Conservation (phyloP, 768 basidiomycete genomes). For the Termitomyces bulborhizus region DNA sequence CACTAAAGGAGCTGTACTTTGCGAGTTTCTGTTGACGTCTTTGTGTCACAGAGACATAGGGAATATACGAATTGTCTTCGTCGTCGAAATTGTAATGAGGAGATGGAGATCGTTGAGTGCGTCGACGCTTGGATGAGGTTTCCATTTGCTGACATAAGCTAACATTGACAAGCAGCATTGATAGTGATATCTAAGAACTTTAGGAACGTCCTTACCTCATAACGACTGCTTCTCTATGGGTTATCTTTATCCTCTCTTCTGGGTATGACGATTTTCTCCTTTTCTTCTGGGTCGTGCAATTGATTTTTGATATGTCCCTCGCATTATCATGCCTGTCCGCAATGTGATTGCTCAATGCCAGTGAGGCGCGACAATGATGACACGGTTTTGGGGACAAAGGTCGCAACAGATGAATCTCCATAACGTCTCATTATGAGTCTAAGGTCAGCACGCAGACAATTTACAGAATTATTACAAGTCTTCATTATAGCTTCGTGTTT, state of each 20-base stretch:
- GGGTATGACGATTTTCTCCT: no score
- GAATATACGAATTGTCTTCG: conserved; percentile 63
- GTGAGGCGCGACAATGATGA: background rate
- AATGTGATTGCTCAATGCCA: background rate
- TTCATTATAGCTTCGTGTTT: background rate
- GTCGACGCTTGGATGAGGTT: conserved; percentile 43
- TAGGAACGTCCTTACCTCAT: background rate
- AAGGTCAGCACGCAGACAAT: background rate
- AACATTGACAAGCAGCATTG: background rate
- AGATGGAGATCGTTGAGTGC: conserved; percentile 51
- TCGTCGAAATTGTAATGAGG: conserved; percentile 58
- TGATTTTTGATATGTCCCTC: no score
- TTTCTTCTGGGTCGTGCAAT: no score
- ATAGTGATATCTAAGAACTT: background rate
- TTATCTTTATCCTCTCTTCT: no score
- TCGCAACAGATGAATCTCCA: background rate
- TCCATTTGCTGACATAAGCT: conserved; percentile 22
- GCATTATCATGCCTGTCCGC: background rate
- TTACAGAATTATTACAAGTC: background rate
- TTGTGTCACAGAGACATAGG: conserved; percentile 85
- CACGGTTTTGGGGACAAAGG: background rate
- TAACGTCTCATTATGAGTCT: background rate
- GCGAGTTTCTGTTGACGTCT: conserved; percentile 77
- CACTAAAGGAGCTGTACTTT: conserved; percentile 60
- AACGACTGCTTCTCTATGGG: no score